Conservation (phyloP, 345 rosid genomes). For the Triadica sebifera region DNA sequence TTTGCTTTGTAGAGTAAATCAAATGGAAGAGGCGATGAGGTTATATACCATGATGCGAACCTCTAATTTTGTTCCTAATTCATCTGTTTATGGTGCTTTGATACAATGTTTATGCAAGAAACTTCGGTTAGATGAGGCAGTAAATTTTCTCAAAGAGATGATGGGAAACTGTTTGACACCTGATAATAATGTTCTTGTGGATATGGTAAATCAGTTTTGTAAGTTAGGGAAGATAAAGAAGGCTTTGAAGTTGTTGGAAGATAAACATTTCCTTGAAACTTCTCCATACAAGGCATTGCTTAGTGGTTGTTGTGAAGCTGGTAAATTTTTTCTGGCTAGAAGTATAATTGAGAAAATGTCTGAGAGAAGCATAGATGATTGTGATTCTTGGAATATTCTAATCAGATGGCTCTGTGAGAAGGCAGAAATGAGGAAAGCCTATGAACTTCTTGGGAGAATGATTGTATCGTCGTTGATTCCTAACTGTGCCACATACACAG, state of each 20-base stretch:
- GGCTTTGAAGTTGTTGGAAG: conserved; percentile 43
- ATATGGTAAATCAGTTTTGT: conserved; percentile 43
- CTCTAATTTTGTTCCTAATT: conserved; percentile 29
- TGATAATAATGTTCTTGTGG: conserved; percentile 26
- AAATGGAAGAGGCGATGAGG: conserved; percentile 33
- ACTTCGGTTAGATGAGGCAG: conserved; percentile 40
- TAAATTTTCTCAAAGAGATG: conserved; percentile 41
- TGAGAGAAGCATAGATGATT: conserved; percentile 34
- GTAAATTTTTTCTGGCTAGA: conserved; percentile 36
- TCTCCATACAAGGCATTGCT: conserved; percentile 51
- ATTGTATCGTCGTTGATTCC: conserved; percentile 35
- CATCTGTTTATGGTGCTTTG: conserved; percentile 29
- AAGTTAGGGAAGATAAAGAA: conserved; percentile 30
- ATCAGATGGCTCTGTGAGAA: conserved; percentile 51
- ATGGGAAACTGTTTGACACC: conserved; percentile 28
- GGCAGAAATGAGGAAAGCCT: conserved; percentile 29
- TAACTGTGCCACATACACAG: conserved; percentile 39
- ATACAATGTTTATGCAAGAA: conserved; percentile 40
- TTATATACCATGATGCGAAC: conserved; percentile 46
- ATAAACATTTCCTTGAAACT: conserved; percentile 25
- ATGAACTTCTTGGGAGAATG: conserved; percentile 51
- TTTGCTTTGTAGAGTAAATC: conserved; percentile 41
- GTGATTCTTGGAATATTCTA: conserved; percentile 50
- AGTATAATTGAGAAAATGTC: conserved; percentile 38
- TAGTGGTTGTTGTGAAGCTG: conserved; percentile 41